Evolutionary conservation across 805 yeast genomes (phyloP).

Genomic region (Torulaspora microellipsoides): DNA sequence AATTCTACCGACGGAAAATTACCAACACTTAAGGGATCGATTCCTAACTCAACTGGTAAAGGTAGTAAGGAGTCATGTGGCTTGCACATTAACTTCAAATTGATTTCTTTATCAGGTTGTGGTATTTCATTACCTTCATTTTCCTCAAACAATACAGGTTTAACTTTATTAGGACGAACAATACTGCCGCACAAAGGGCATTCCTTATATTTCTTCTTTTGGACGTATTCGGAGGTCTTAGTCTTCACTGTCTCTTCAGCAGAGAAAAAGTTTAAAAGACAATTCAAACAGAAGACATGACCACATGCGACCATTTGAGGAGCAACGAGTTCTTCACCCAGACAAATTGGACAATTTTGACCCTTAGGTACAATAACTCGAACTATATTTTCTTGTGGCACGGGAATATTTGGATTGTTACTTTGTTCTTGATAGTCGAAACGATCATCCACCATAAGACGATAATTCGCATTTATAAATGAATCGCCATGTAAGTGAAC

Average conservation of each 20-base stretch:
- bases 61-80: slow-evolving; percentile 42
- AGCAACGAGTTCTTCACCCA: slow-evolving; percentile 77
- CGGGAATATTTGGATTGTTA: slow-evolving; percentile 69
- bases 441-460: slow-evolving; percentile 70
- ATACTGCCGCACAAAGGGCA: slow-evolving; percentile 78
- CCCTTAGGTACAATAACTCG: slow-evolving; percentile 73
- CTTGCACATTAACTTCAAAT: slow-evolving; percentile 61
- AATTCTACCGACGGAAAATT: slow-evolving; percentile 54
- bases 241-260: slow-evolving; percentile 43
- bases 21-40: slow-evolving; percentile 37
- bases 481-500: slow-evolving; percentile 57
- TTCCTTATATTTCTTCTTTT: slow-evolving; percentile 50
- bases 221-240: slow-evolving; percentile 28
- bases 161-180: slow-evolving; percentile 50
- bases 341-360: slow-evolving; percentile 87
- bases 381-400: slow-evolving; percentile 55
- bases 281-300: slow-evolving; percentile 81
- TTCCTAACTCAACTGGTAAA: slow-evolving; percentile 45
- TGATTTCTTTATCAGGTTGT: slow-evolving; percentile 48
- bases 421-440: slow-evolving; percentile 53
- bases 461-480: slow-evolving; percentile 77
- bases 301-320: slow-evolving; percentile 97
- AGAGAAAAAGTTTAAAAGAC: slow-evolving; percentile 62
- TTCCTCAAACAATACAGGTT: slow-evolving; percentile 56
- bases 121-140: slow-evolving; percentile 59